Percentiles rank a stretch among this genome's conserved stretches.
These are phyloP conservation scores for Starmera quercuum DNA, from an alignment of 805 yeast species.

Conservation along the genomic window DNA sequence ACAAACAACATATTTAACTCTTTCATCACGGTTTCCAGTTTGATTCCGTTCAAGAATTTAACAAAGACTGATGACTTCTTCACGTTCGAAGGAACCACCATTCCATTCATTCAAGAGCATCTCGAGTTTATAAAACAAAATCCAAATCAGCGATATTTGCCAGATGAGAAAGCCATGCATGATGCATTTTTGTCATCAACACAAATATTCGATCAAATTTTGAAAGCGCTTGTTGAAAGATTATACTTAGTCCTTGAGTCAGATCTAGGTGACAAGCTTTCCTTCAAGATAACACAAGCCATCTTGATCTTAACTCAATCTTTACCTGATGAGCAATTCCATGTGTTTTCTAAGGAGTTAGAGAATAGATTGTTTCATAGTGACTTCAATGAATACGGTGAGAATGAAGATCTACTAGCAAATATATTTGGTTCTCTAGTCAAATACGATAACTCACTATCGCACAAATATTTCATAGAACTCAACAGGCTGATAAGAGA, in stretches of 20 bases:
- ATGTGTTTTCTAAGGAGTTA: slow-evolving; percentile 30
- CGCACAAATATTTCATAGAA: slow-evolving; percentile 17
- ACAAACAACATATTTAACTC: slow-evolving; percentile 62
- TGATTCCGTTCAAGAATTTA: slow-evolving; percentile 64
- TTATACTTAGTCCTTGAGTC: slow-evolving; percentile 57
- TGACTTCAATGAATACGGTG: slow-evolving; percentile 49
- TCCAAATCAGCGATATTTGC: slow-evolving; percentile 24
- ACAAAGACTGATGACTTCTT: slow-evolving; percentile 30
- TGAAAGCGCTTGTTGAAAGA: slow-evolving; percentile 48
- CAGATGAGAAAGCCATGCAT: slow-evolving; percentile 38
- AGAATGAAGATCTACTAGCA: slow-evolving; percentile 60
- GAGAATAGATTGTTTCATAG: slow-evolving; percentile 36
- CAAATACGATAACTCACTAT: slow-evolving; percentile 37
- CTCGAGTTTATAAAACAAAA: slow-evolving; percentile 36
- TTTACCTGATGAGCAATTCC: slow-evolving; percentile 48
- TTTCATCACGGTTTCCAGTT: slow-evolving; percentile 61
- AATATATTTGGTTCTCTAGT: slow-evolving; percentile 68
- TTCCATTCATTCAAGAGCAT: slow-evolving; percentile 61
- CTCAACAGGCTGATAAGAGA: slow-evolving; percentile 40
- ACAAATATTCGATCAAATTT: slow-evolving; percentile 54
- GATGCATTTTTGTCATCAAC: slow-evolving; percentile 68
- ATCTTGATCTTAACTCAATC: slow-evolving; percentile 49
- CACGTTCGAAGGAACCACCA: slow-evolving; percentile 30
- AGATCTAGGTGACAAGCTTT: slow-evolving; percentile 27
- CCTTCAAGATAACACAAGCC: slow-evolving; percentile 33